Evolutionary conservation across 208 protist species (phyloP), one percentile per base, ranked within the genome.

Genomic region (Giardia duodenalis): DNA sequence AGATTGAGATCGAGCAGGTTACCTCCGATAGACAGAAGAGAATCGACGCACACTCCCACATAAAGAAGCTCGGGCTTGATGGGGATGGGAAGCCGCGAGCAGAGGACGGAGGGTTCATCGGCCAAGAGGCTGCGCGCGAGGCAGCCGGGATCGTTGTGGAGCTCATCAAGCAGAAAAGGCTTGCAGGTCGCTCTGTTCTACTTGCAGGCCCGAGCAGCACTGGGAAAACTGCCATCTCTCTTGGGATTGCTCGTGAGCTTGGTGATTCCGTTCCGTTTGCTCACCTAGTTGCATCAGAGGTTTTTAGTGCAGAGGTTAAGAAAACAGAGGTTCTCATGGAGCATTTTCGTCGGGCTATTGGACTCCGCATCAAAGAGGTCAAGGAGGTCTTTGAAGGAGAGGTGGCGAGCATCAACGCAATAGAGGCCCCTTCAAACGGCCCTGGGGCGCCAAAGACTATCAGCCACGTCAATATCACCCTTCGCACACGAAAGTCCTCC

Each of bases 301-400:
- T 99, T 39, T 99, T 99, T 95, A 98, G 97, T 88, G 96, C 97
- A 2, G 99, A 99, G 95, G 98, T 99, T 88, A 99, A 99, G 94
- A 99, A 99, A 94, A 99, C 98, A 47, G 98, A 99, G 94, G 97
- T 99, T 46, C 95, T 99, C 1, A 99, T 99, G 98, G 98, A 99
- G 94, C 98, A 99, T 95, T 99, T 99, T 93, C 96, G 99, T 76
- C 96, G 98, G 42, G 96, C 98, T 0, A 99, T 99, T 95, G 98
- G 98, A 95, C 96, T 99, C 19, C 95, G 98, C 47, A 99, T 99
- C 94, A 99, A 99, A 94, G 98, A 99, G 94, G 98, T 97, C 92
- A 99, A 99, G 95, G 98, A 99, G 93, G 98, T 99, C 2, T 97
- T 95, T 87, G 96, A 97, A 88, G 96, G 96, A 46, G 95, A 96